Evolutionary conservation across 140 eudicot species (phyloP).

Genomic region (Ambrosia hybrid): DNA sequence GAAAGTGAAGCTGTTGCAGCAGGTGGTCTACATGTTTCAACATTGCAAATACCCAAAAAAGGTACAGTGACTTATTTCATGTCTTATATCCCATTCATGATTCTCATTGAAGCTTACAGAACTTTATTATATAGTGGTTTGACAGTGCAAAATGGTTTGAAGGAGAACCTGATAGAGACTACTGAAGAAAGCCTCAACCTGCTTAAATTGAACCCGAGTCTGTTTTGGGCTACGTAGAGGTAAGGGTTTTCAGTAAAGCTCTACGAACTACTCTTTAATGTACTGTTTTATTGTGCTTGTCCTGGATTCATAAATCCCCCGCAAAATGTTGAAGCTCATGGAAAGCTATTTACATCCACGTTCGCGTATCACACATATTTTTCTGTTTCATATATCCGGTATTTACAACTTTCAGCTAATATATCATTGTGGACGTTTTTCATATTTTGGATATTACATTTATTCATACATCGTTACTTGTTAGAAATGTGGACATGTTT

Average conservation of each 20-base stretch:
- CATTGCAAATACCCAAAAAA: slow-evolving; percentile 77
- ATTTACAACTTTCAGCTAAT: too few species aligned
- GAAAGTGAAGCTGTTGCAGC: slow-evolving; percentile 99
- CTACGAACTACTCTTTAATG: neutral
- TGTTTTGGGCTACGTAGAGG: slow-evolving; percentile 95
- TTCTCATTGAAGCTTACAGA: slow-evolving; percentile 29
- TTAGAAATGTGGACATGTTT: too few species aligned
- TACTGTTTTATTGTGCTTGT: too few species aligned
- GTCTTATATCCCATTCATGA: slow-evolving; percentile 1
- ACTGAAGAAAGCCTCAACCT: slow-evolving; percentile 58
- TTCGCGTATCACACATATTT: too few species aligned
- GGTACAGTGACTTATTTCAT: slow-evolving; percentile 38
- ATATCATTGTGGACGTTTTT: too few species aligned
- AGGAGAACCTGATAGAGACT: slow-evolving; percentile 56
- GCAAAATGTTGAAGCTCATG: too few species aligned
- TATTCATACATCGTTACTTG: too few species aligned
- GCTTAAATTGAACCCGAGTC: slow-evolving; percentile 79
- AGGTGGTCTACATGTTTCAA: slow-evolving; percentile 74
- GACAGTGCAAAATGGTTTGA: slow-evolving; percentile 79
- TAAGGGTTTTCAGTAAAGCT: slow-evolving; percentile 23
- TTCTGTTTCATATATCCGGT: too few species aligned
- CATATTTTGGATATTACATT: too few species aligned
- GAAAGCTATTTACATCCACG: too few species aligned
- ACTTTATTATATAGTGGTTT: slow-evolving; percentile 60
- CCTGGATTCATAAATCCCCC: too few species aligned